Conservation (phyloP, 768 basidiomycete genomes). For the Daedaleopsis nitida region DNA sequence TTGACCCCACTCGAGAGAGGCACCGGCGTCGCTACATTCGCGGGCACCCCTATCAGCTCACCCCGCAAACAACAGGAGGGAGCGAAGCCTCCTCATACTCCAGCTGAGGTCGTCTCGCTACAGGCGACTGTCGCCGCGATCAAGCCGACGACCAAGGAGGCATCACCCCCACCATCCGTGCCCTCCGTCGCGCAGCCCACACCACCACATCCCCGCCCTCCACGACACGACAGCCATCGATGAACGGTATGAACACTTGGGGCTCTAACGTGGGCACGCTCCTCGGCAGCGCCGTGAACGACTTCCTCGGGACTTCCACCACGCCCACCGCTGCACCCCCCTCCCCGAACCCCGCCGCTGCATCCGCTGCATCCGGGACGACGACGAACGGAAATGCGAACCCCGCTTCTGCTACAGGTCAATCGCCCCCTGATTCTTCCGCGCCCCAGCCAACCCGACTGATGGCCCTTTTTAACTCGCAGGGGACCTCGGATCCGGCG, state of each 20-base stretch:
- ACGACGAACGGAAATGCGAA: neutral
- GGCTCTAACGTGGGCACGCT: conserved; percentile 13
- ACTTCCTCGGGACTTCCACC: conserved; percentile 19
- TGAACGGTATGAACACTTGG: conserved; percentile 3
- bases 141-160: conserved; percentile 7
- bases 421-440: conserved; percentile 11
- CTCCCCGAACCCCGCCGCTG: conserved; percentile 1
- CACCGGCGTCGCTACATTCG: conserved; percentile 16
- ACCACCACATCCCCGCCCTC: conserved; percentile 10
- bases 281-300: conserved; percentile 17
- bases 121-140: neutral
- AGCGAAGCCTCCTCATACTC: neutral
- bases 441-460: conserved; percentile 19
- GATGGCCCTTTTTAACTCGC: conserved; percentile 21
- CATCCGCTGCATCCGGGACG: neutral
- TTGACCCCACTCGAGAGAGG: conserved; percentile 22
- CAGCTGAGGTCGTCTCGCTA: conserved; percentile 2
- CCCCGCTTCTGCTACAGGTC: conserved; percentile 9
- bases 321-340: conserved; percentile 11
- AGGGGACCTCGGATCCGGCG: conserved; percentile 17
- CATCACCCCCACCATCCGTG: conserved; percentile 1
- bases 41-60: conserved; percentile 15
- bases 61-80: conserved; percentile 11
- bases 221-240: neutral
- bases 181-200: conserved; percentile 11